These are phyloP conservation scores for Perkinsus chesapeaki DNA, from an alignment of 169 alveolate species.

Conservation along the genomic window DNA sequence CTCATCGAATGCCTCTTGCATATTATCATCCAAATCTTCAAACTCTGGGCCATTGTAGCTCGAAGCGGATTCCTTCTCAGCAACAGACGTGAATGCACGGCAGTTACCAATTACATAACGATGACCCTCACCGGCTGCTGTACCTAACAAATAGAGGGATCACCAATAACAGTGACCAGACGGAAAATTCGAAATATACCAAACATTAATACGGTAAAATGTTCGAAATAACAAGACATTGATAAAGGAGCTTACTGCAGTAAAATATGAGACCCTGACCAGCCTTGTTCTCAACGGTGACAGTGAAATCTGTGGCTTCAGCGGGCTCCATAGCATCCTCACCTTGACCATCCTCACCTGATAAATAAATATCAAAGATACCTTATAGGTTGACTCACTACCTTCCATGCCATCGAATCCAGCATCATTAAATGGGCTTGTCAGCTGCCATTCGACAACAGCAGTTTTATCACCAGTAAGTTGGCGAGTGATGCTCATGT, in stretches of 20 bases:
- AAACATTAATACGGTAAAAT: background rate
- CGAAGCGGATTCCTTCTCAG: constrained; percentile 26
- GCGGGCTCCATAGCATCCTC: constrained; percentile 65
- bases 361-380: constrained; percentile 62
- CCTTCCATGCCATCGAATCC: background rate
- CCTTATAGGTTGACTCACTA: constrained; percentile 39
- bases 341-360: constrained; percentile 66
- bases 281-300: constrained; percentile 58
- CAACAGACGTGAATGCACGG: constrained; percentile 24
- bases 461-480: background rate
- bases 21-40: constrained; percentile 76
- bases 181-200: background rate
- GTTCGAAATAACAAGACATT: background rate
- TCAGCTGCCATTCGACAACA: background rate
- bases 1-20: constrained; percentile 73
- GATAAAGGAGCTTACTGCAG: constrained; percentile 48
- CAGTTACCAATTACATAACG: constrained; percentile 16
- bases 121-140: constrained; percentile 20
- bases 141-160: background rate
- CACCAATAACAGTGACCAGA: background rate
- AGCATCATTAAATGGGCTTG: constrained; percentile 1
- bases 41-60: constrained; percentile 80
- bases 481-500: constrained; percentile 56
- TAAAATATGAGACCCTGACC: constrained; percentile 68
- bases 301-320: constrained; percentile 76